These are phyloP conservation scores for Rhizopogon salebrosus DNA, from an alignment of 768 basidiomycete species.

Conservation along the genomic window DNA sequence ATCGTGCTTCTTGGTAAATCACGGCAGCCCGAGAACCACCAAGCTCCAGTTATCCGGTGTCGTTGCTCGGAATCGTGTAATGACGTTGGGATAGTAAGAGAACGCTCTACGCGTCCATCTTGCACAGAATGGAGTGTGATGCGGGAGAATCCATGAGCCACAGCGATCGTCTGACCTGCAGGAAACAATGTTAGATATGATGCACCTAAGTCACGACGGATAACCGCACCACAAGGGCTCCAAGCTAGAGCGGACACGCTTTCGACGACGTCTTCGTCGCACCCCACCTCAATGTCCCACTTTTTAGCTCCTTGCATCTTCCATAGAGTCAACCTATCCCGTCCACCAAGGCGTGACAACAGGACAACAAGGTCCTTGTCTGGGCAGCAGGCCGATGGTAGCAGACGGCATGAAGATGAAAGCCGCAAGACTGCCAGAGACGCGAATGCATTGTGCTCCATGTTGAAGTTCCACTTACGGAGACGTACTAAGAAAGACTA, in stretches of 20 bases:
- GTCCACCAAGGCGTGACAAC: conserved; percentile 59
- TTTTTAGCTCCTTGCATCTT: conserved; percentile 74
- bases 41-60: conserved; percentile 44
- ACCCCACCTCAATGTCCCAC: conserved; percentile 75
- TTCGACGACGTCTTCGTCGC: conserved; percentile 37
- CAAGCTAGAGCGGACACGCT: conserved; percentile 61
- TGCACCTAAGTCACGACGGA: neutral
- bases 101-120: conserved; percentile 57
- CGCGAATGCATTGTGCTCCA: conserved; percentile 45
- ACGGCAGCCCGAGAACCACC: conserved; percentile 66
- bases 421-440: conserved; percentile 53
- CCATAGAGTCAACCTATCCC: conserved; percentile 73
- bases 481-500: neutral
- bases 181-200: conserved; percentile 4
- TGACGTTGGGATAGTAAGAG: conserved; percentile 32
- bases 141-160: conserved; percentile 63
- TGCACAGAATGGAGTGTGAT: conserved; percentile 75
- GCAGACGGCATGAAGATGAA: conserved; percentile 51
- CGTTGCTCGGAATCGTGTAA: conserved; percentile 10
- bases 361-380: conserved; percentile 78
- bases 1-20: conserved; percentile 36
- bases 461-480: conserved; percentile 10
- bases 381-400: conserved; percentile 70
- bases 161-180: conserved; percentile 64
- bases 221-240: conserved; percentile 72